Conservation (phyloP, 1,284 basidiomycete species). For the Trichosporon inkin region DNA sequence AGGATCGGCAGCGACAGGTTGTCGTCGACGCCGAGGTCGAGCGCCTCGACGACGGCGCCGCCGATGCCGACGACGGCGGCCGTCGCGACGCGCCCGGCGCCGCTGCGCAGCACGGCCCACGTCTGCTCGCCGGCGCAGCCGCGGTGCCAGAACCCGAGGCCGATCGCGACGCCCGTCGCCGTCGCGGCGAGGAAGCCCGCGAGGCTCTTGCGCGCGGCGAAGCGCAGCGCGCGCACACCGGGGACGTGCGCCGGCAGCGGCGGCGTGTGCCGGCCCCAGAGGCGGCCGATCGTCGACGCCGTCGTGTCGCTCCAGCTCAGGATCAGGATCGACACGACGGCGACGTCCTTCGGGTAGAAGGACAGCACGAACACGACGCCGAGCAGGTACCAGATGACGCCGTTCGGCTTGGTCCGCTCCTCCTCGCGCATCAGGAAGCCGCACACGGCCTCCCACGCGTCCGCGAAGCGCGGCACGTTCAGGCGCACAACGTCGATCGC, state of each 20-base stretch:
- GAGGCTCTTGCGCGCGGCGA: constrained; percentile 55
- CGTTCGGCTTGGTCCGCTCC: constrained; percentile 78
- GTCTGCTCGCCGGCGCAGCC: constrained; percentile 53
- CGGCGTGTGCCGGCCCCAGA: constrained; percentile 72
- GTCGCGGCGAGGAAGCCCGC: constrained; percentile 86
- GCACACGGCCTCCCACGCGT: constrained; percentile 67
- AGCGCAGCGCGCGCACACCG: constrained; percentile 36
- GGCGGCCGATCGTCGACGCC: constrained; percentile 85
- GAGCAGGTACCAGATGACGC: constrained; percentile 92
- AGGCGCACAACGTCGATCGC: constrained; percentile 77
- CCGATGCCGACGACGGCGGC: constrained; percentile 66
- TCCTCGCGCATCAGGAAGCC: constrained; percentile 92
- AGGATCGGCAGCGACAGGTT: constrained; percentile 91
- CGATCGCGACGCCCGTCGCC: constrained; percentile 68
- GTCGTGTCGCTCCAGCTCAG: constrained; percentile 96
- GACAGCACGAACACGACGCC: constrained; percentile 79
- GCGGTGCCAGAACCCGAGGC: constrained; percentile 68
- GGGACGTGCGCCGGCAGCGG: constrained; percentile 62
- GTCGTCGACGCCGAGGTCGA: constrained; percentile 88
- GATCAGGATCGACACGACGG: constrained; percentile 83
- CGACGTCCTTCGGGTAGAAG: constrained; percentile 79
- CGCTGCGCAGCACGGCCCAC: constrained; percentile 47
- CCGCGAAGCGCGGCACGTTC: constrained; percentile 63
- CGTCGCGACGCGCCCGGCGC: constrained; percentile 57
- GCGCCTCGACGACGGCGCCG: constrained; percentile 76